phyloP scores from a whole-genome alignment of 73 alveolate species.

The Tetrahymena elliotti region DNA sequence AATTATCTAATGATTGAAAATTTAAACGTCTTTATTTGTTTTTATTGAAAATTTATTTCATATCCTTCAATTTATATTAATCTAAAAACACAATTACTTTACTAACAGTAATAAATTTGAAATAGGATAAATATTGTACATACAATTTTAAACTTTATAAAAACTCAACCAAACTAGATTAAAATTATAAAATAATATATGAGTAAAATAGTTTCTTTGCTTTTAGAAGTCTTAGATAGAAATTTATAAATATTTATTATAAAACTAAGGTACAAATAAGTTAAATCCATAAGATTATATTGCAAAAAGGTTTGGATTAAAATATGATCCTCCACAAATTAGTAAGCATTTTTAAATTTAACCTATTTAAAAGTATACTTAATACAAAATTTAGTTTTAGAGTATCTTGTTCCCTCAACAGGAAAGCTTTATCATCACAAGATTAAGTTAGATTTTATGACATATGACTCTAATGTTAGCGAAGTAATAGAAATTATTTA shows the following conservation, averaged over 20 bases:
- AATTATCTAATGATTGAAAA: background rate
- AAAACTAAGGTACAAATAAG: background rate
- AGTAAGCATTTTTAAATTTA: background rate
- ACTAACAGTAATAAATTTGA: background rate
- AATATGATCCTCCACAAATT: constrained; percentile 76
- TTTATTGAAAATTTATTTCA: background rate
- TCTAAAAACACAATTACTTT: background rate
- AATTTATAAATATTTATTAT: background rate
- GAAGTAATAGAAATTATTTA: constrained; percentile 66
- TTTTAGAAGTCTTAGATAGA: background rate
- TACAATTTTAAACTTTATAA: no score
- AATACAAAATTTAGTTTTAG: constrained; percentile 29
- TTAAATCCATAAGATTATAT: background rate
- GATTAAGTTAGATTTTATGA: constrained; percentile 66
- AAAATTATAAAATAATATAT: background rate
- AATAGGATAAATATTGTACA: background rate
- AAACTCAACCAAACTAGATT: background rate
- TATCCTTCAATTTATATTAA: background rate
- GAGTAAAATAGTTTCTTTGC: background rate
- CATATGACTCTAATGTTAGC: constrained; percentile 53
- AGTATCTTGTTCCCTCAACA: constrained; percentile 73
- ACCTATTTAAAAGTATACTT: background rate
- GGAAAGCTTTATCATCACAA: constrained; percentile 86
- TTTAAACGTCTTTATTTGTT: background rate
- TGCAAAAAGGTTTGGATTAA: constrained; percentile 76